Evolutionary conservation across 371 early-diverging fungal species (phyloP).

Genomic region (Umbelopsis sp.): DNA sequence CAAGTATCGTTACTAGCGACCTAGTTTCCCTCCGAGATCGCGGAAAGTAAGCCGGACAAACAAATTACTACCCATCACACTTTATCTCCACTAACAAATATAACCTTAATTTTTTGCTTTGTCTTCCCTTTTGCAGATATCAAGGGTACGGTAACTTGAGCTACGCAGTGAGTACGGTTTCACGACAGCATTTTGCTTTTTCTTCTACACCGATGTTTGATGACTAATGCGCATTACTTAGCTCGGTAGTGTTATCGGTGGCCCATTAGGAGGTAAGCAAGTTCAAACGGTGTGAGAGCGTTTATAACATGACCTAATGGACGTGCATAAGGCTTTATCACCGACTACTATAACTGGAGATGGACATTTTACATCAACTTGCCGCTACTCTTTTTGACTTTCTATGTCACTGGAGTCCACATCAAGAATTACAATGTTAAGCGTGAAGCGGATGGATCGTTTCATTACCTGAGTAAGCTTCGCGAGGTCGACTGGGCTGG

Average conservation of each 20-base stretch:
- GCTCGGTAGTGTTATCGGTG: slow-evolving; percentile 75
- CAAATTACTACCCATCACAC: neutral
- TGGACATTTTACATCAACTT: slow-evolving; percentile 78
- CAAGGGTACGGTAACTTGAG: slow-evolving; percentile 54
- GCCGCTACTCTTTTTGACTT: slow-evolving; percentile 62
- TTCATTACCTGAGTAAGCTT: slow-evolving; percentile 51
- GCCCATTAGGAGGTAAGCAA: slow-evolving; percentile 64
- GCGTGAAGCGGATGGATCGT: slow-evolving; percentile 38
- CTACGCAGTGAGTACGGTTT: slow-evolving; percentile 37
- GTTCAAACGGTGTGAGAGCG: too few relatives aligned
- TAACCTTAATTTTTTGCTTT: neutral
- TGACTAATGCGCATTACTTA: slow-evolving; percentile 54
- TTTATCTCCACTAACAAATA: neutral
- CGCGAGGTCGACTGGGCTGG: slow-evolving; percentile 71
- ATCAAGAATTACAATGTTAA: slow-evolving; percentile 45
- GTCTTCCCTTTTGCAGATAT: slow-evolving; percentile 16
- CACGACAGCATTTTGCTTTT: neutral
- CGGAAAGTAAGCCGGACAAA: slow-evolving; percentile 29
- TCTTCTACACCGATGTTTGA: neutral
- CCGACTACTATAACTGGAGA: slow-evolving; percentile 57
- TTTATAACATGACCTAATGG: too few relatives aligned
- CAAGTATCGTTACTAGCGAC: slow-evolving; percentile 47
- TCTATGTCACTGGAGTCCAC: slow-evolving; percentile 48
- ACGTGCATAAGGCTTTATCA: slow-evolving; percentile 43
- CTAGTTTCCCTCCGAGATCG: slow-evolving; percentile 53